A percentile compares a stretch with the other conserved stretches of the same genome.
Evolutionary conservation across 139 green algal species (phyloP).

Genomic region (Chlorella ohadii): DNA sequence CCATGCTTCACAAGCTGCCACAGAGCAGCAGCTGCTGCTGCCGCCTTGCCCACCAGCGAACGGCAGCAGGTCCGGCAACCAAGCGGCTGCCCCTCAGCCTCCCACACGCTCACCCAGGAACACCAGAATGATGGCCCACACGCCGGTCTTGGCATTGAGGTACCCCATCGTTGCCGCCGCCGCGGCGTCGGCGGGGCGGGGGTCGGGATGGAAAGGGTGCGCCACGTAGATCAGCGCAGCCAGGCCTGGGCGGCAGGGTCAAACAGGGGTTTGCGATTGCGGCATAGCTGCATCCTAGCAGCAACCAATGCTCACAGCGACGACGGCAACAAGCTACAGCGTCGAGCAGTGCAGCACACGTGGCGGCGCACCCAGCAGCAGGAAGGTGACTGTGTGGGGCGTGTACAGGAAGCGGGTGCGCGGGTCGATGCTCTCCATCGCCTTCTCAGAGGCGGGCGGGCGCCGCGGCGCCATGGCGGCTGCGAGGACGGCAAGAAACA

Average conservation of each 20-base stretch:
- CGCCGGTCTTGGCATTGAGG: constrained; percentile 55
- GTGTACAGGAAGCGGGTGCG: constrained; percentile 68
- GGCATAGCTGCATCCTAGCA: too few species aligned
- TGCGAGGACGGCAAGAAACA: neutral
- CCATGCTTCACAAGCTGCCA: too few species aligned
- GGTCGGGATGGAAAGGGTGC: constrained; percentile 37
- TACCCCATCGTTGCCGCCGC: constrained; percentile 22
- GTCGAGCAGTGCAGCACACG: too few species aligned
- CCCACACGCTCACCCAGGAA: constrained; percentile 66
- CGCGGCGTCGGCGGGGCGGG: constrained; percentile 9
- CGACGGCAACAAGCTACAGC: too few species aligned
- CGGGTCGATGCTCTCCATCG: constrained; percentile 55
- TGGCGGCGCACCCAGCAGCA: constrained; percentile 55
- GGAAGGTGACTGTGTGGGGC: constrained; percentile 65
- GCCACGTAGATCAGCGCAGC: constrained; percentile 46
- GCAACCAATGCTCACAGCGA: too few species aligned
- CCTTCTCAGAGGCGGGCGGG: neutral
- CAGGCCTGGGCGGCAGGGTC: constrained; percentile 15
- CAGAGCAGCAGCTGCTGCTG: too few species aligned
- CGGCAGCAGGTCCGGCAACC: too few species aligned
- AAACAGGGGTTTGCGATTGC: neutral
- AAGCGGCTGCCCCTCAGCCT: too few species aligned
- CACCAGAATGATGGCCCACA: constrained; percentile 64
- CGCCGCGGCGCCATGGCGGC: neutral
- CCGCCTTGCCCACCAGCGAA: too few species aligned